Evolutionary conservation across 768 basidiomycete species (phyloP).

Genomic region (Trametes cubensis): DNA sequence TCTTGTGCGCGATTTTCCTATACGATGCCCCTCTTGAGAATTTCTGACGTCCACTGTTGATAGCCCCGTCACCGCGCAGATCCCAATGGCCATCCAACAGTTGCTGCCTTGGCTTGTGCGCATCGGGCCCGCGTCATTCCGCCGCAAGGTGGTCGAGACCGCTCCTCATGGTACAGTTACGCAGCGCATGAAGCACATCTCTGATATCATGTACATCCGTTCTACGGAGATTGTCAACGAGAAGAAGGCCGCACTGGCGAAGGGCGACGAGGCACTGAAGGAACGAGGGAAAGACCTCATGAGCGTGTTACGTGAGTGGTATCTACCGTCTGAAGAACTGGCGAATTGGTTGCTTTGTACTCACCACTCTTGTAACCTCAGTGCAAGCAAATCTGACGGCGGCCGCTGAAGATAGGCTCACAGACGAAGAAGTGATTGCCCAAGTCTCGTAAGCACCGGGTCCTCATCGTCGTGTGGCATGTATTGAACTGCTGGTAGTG

Average conservation of each 20-base stretch:
- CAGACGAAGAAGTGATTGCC: slow-evolving; percentile 20
- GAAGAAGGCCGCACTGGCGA: slow-evolving; percentile 15
- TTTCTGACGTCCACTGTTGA: no score
- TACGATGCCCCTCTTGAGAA: no score
- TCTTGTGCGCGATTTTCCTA: no score
- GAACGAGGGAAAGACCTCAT: slow-evolving; percentile 27
- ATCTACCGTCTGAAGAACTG: no score
- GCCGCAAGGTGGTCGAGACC: no score
- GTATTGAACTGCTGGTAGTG: not conserved
- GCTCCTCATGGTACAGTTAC: no score
- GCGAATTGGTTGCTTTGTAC: no score
- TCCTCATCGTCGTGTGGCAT: no score
- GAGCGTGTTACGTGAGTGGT: slow-evolving; percentile 23
- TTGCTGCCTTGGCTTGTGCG: no score
- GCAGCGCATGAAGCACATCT: not conserved
- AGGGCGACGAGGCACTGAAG: slow-evolving; percentile 20
- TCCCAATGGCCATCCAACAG: no score
- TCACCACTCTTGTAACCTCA: not conserved
- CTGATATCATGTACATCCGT: not conserved
- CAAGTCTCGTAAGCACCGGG: slow-evolving; percentile 17
- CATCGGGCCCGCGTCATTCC: no score
- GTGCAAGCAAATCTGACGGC: slow-evolving; percentile 22
- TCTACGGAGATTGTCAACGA: not conserved
- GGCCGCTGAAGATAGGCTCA: slow-evolving; percentile 8
- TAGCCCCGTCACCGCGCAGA: no score